These are phyloP conservation scores for Backusella westeae DNA, from an alignment of 192 early-diverging fungal species.

Conservation along the genomic window DNA sequence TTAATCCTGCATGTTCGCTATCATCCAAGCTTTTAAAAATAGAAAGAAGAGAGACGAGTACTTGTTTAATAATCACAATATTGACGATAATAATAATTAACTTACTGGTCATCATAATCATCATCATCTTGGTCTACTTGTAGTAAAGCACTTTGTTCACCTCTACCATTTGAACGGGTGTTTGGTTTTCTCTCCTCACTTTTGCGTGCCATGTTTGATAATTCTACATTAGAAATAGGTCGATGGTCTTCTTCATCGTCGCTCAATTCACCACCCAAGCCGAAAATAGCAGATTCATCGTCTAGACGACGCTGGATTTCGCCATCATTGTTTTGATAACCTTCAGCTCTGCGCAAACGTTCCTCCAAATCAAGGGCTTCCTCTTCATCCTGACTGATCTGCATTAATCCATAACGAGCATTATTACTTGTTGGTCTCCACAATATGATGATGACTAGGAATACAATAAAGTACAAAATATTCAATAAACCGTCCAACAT, in stretches of 20 bases:
- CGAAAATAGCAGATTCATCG: slow-evolving; percentile 54
- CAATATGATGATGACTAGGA: slow-evolving; percentile 75
- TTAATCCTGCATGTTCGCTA: slow-evolving; percentile 17
- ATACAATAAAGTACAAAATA: slow-evolving; percentile 80
- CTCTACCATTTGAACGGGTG: not conserved
- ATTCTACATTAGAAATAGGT: slow-evolving; percentile 2
- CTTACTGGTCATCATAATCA: slow-evolving; percentile 41
- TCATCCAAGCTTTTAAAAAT: slow-evolving; percentile 24
- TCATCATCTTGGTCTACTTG: slow-evolving; percentile 37
- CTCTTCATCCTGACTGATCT: slow-evolving; percentile 71
- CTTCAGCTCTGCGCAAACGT: slow-evolving; percentile 43
- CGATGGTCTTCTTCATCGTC: slow-evolving; percentile 51
- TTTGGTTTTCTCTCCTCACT: not conserved
- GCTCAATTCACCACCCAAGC: slow-evolving; percentile 62
- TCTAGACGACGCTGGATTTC: slow-evolving; percentile 33
- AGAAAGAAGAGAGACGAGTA: slow-evolving; percentile 1
- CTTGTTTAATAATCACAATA: not conserved
- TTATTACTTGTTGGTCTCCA: slow-evolving; percentile 96
- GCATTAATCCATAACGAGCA: slow-evolving; percentile 86
- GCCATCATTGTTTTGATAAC: slow-evolving; percentile 40
- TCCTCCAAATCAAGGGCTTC: slow-evolving; percentile 69
- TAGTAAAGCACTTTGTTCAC: slow-evolving; percentile 26
- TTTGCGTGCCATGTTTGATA: not conserved
- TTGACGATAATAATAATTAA: not conserved
- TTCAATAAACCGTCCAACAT: slow-evolving; percentile 92